phyloP scores from a whole-genome alignment of 129 eudicot genomes.

The Flaveria trinervia region DNA sequence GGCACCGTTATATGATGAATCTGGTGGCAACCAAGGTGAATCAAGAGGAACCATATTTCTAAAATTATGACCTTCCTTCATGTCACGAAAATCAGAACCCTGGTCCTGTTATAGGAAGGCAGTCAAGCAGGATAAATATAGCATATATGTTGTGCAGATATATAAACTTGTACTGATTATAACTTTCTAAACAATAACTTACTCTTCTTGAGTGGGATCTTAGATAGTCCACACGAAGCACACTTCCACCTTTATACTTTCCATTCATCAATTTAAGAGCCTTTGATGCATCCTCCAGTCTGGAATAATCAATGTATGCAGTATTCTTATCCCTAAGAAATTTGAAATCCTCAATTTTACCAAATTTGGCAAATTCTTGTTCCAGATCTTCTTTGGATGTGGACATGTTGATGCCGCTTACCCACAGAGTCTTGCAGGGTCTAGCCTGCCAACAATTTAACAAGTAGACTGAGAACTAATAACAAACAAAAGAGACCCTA shows the following conservation, averaged over 20 bases:
- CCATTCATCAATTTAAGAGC: slow-evolving; percentile 81
- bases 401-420: slow-evolving; percentile 71
- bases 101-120: slow-evolving; percentile 57
- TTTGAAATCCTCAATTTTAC: slow-evolving; percentile 77
- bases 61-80: slow-evolving; percentile 51
- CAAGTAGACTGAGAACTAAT: slow-evolving; percentile 31
- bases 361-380: slow-evolving; percentile 65
- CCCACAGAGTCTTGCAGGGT: slow-evolving; percentile 91
- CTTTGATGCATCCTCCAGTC: slow-evolving; percentile 82
- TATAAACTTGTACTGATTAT: slow-evolving; percentile 7
- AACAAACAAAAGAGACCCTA: slow-evolving; percentile 8
- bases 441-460: slow-evolving; percentile 67
- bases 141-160: background rate
- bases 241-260: slow-evolving; percentile 58
- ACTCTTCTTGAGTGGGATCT: slow-evolving; percentile 80
- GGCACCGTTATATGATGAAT: slow-evolving; percentile 41
- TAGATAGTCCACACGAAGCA: slow-evolving; percentile 84
- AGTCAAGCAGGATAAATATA: slow-evolving; percentile 6
- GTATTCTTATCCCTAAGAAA: slow-evolving; percentile 78
- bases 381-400: slow-evolving; percentile 74
- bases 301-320: slow-evolving; percentile 72
- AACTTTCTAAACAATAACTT: slow-evolving; percentile 30
- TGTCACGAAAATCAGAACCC: slow-evolving; percentile 51
- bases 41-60: slow-evolving; percentile 57
- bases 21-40: slow-evolving; percentile 61